Conservation (phyloP, 2,329 filamentous ascomycete genomes). For the Cercospora beticola region DNA sequence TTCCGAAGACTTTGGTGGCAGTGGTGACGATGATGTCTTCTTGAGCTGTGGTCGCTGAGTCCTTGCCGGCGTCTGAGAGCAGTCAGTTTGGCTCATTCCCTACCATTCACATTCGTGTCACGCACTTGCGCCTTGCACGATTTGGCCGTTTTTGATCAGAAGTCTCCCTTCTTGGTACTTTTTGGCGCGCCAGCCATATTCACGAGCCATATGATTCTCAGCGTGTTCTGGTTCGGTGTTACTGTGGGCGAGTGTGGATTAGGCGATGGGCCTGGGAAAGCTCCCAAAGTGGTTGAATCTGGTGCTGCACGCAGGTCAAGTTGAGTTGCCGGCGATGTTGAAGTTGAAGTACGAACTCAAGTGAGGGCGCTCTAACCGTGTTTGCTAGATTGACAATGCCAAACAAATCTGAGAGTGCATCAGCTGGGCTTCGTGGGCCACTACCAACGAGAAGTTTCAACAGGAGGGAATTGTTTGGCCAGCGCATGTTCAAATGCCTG, state of each 20-base stretch:
- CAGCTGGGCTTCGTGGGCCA: not conserved
- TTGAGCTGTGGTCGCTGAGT: not conserved
- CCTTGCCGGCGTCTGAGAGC: not conserved
- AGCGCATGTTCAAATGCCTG: not conserved
- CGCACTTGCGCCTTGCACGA: not conserved
- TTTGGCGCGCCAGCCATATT: not conserved
- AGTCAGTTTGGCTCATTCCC: not conserved
- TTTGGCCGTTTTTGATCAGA: not conserved
- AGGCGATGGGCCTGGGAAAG: not conserved
- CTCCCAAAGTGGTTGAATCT: not conserved
- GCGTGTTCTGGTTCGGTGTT: not conserved
- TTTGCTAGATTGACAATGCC: not conserved
- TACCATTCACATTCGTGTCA: not conserved
- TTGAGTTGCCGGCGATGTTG: not conserved
- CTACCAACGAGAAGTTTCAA: not conserved
- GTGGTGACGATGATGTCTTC: not conserved
- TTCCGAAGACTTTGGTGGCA: not conserved
- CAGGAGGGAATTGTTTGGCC: not conserved
- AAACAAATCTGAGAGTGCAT: not conserved
- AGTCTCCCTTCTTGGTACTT: not conserved
- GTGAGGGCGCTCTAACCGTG: not conserved
- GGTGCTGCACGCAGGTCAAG: not conserved
- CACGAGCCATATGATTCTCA: not conserved
- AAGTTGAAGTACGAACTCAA: not conserved
- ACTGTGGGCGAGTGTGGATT: not conserved